Evolutionary conservation across 164 flowering plant species (phyloP).

Genomic region (Chloranthus sessilifolius): DNA sequence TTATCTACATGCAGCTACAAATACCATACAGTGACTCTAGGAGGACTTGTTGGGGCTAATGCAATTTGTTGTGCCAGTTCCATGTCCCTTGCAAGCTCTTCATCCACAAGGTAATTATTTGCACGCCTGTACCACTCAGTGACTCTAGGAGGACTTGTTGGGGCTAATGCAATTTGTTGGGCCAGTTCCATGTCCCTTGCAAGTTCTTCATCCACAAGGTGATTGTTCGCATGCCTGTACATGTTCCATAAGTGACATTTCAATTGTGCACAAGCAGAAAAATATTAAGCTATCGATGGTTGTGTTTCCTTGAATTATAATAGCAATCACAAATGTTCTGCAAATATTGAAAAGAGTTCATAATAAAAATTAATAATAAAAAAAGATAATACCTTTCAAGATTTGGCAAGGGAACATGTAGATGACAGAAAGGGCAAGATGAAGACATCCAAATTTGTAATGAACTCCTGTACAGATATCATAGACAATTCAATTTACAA

Average conservation of each 20-base stretch:
- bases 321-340: background rate
- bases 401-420: slow-evolving; percentile 24
- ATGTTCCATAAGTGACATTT: background rate
- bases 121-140: slow-evolving; percentile 57
- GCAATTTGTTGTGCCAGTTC: slow-evolving; percentile 43
- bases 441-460: slow-evolving; percentile 4
- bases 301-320: background rate
- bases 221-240: slow-evolving; percentile 13
- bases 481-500: too few relatives aligned
- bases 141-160: background rate
- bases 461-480: slow-evolving; percentile 39
- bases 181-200: slow-evolving; percentile 13
- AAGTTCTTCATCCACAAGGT: slow-evolving; percentile 11
- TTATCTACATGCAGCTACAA: background rate
- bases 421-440: slow-evolving; percentile 46
- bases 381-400: slow-evolving; percentile 32
- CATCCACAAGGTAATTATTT: slow-evolving; percentile 52
- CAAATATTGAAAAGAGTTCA: background rate
- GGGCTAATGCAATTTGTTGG: background rate
- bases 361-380: background rate
- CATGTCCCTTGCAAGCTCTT: slow-evolving; percentile 27
- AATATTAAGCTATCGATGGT: too few relatives aligned
- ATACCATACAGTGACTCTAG: slow-evolving; percentile 11
- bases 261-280: background rate
- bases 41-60: slow-evolving; percentile 22